A percentile compares a stretch with the other conserved stretches of the same genome.
phyloP scores from a whole-genome alignment of 495 filamentous ascomycete genomes.

The Terfezia claveryi region DNA sequence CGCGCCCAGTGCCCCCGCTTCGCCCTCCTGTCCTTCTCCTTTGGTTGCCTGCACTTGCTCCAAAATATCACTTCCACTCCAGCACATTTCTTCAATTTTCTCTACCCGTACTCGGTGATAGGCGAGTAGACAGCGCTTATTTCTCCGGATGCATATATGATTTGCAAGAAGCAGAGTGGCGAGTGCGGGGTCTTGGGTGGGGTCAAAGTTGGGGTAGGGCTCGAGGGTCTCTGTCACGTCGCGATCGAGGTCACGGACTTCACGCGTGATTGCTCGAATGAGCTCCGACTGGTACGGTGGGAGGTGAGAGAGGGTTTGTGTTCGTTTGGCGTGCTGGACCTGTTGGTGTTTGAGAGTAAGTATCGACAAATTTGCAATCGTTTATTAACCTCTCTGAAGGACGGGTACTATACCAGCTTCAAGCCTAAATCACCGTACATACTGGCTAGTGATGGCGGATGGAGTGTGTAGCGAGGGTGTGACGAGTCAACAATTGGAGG shows the following conservation, averaged over 20 bases:
- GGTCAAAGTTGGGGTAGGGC: constrained; percentile 73
- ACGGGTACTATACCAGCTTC: constrained; percentile 39
- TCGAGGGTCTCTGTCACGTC: constrained; percentile 62
- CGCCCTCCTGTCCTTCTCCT: constrained; percentile 10
- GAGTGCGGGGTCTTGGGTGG: constrained; percentile 56
- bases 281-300: constrained; percentile 88
- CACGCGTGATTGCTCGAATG: constrained; percentile 64
- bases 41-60: constrained; percentile 28
- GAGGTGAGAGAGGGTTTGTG: constrained; percentile 65
- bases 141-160: constrained; percentile 82
- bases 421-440: constrained; percentile 90
- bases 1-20: constrained; percentile 17
- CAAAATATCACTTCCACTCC: constrained; percentile 63
- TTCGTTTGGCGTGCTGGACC: constrained; percentile 95
- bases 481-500: too few species aligned
- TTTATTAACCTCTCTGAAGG: too few species aligned
- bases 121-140: constrained; percentile 87
- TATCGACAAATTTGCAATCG: constrained; percentile 1
- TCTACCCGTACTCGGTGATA: constrained; percentile 81
- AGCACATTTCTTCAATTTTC: constrained; percentile 84
- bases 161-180: constrained; percentile 80
- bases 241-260: constrained; percentile 85
- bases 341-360: constrained; percentile 21
- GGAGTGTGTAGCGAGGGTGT: neutral
- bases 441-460: constrained; percentile 1